Conservation (phyloP, 2,329 filamentous ascomycete genomes). For the Colletotrichum nymphaeae region DNA sequence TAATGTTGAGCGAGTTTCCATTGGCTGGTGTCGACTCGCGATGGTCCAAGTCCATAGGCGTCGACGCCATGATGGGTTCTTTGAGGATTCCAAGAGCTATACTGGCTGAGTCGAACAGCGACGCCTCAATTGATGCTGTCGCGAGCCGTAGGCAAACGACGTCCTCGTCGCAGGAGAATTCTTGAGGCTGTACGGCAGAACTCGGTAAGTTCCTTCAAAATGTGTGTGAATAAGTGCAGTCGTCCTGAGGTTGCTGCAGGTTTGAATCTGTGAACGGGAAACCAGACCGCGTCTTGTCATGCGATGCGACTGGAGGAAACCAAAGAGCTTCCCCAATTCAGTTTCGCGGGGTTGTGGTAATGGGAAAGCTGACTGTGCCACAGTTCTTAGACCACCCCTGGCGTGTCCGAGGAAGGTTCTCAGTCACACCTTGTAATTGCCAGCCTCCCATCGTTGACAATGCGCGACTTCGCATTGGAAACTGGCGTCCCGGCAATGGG, state of each 20-base stretch:
- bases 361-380: slow-evolving; percentile 10
- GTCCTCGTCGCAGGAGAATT: background rate
- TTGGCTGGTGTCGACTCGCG: slow-evolving; percentile 53
- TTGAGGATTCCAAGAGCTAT: background rate
- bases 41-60: slow-evolving; percentile 68
- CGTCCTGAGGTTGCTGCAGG: background rate
- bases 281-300: background rate
- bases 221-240: background rate
- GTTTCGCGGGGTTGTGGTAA: background rate
- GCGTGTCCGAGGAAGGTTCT: too few relatives aligned
- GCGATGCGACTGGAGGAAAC: background rate
- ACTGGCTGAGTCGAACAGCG: background rate
- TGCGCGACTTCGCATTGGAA: slow-evolving; percentile 2
- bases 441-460: background rate
- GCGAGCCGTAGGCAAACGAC: background rate
- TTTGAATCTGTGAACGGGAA: background rate
- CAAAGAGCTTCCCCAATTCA: background rate
- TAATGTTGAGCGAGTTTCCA: slow-evolving; percentile 61
- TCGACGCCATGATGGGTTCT: slow-evolving; percentile 57
- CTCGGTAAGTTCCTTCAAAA: background rate
- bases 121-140: background rate
- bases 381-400: background rate
- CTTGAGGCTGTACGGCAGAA: background rate
- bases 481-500: slow-evolving; percentile 13
- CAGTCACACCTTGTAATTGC: background rate